Base-by-base conservation (phyloP, 1,284 basidiomycete genomes). In the Neolentinus lepideus region DNA sequence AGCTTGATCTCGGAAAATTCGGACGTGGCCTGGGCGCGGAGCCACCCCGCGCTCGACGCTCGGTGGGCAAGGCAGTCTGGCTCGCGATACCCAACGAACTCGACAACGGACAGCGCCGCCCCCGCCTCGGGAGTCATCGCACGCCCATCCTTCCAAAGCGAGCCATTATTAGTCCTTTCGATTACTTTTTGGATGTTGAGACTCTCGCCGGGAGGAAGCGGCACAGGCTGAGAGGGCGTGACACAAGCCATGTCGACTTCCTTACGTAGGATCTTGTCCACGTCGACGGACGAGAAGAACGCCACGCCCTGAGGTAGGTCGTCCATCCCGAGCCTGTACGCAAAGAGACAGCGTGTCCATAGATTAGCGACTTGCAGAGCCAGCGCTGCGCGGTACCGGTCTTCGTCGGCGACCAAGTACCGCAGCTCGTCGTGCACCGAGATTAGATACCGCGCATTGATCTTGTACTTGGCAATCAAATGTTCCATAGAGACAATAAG, bases 391-490 rank as follows among this genome's bases (percentile, higher is more conserved):
- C 95, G 85, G 68, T 95, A 92, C 62, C 78, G 80, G 73, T 99
- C 97, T 60, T 88, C 81, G 54, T 98, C 94, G 51, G 79, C 79
- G 45, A 95, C 93, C 8, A 99, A 80, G 68, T 98, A 99, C 2
- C 96, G 87, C 29, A 99, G 80, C 71, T 99, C 96, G 69, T 99
- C 96, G 69, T 99, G 97, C 0, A 99, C 94, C 11, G 94, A 98
- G 56, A 99, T 89, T 60, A 99, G 88, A 71, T 97, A 99, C 4
- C 96, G 83, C 1, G 95, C 96, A 6, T 89, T 66, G 68, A 99
- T 98, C 62, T 82, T 75, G 73, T 97, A 98, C 54, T 81, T 85
- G 53, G 72, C 67, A 59, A 89, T 85, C 21, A 99, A 81, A 70
- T 98, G 82, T 59, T 96, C 86, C 94, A 99, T 98, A 1, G 94